phyloP scores from a whole-genome alignment of 805 yeast species.

The Kregervanrija fluxuum region DNA sequence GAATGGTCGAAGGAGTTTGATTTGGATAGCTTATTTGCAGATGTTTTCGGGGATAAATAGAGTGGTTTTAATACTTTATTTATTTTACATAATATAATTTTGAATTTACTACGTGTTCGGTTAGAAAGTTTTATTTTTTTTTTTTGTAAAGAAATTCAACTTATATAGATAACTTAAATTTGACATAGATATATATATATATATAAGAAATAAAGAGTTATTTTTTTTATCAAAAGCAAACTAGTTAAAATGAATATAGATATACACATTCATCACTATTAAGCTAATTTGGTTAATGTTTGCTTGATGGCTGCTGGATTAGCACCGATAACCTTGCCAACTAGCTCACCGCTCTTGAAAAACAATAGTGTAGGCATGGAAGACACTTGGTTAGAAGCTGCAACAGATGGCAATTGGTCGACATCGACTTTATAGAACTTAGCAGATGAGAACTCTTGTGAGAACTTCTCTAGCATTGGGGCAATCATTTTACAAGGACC shows the following conservation, averaged over 20 bases:
- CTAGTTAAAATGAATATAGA: neutral
- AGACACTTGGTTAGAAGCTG: slow-evolving; percentile 53
- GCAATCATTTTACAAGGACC: slow-evolving; percentile 98
- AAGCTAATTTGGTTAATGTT: slow-evolving; percentile 32
- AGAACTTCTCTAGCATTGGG: slow-evolving; percentile 81
- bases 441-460: slow-evolving; percentile 57
- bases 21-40: slow-evolving; percentile 68
- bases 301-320: slow-evolving; percentile 78
- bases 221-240: neutral
- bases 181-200: neutral
- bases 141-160: no score
- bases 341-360: slow-evolving; percentile 76
- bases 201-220: neutral
- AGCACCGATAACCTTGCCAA: slow-evolving; percentile 82
- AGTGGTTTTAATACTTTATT: neutral
- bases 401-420: slow-evolving; percentile 72
- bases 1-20: slow-evolving; percentile 94
- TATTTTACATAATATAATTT: neutral
- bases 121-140: no score
- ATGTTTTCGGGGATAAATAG: slow-evolving; percentile 21
- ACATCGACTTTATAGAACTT: slow-evolving; percentile 88
- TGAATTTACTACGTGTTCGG: no score
- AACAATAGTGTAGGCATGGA: slow-evolving; percentile 61
- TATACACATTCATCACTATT: slow-evolving; percentile 1
- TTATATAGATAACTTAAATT: neutral